Evolutionary conservation across 805 yeast genomes (phyloP), one percentile per base, ranked within the genome.

Genomic region (Starmerella etchellsii): DNA sequence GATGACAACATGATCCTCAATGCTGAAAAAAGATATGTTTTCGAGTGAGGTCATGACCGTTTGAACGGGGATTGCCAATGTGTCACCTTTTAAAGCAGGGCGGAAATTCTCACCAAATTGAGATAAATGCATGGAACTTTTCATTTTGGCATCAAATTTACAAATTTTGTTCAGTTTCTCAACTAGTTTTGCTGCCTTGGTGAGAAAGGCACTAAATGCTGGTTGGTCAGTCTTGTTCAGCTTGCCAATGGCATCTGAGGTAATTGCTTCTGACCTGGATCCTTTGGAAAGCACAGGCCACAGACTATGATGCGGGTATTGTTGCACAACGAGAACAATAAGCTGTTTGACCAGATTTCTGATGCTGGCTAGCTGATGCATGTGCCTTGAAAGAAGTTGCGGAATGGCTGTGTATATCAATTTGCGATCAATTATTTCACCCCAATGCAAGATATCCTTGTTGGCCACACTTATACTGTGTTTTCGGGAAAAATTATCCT

Each of bases 271-370:
- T 4, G 25, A 4, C 8, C 15, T 22, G 11, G 31, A 33, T 11
- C 42, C 48, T 23, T 46, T 46, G 0, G 88, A 78, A 30, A 81
- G 64, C 1, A 82, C 74, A 10, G 79, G 74, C 93, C 96, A 91
- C n/a, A 91, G 63, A 18, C 87, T 74, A 46, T 83, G 88, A 15
- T 73, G 70, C 0, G 96, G 95, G 56, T 84, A 91, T 20, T 71
- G 66, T 24, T 62, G 60, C 0, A 79, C 67, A 11, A 88, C 67
- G 13, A 66, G 61, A 13, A 70, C 62, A 10, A 87, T 63, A 19
- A 88, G 71, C n/a, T 64, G 60, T 39, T 70, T 59, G 14, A 91
- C 66, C 18, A 76, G 59, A 1, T 66, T 68, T 23, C 68, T 70
- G 0, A 91, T 75, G 0, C 66, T 63, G 2, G 61, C 59, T 47